These are phyloP conservation scores for Pythium oligandrum DNA, from an alignment of 352 stramenopile genomes.

Conservation along the genomic window DNA sequence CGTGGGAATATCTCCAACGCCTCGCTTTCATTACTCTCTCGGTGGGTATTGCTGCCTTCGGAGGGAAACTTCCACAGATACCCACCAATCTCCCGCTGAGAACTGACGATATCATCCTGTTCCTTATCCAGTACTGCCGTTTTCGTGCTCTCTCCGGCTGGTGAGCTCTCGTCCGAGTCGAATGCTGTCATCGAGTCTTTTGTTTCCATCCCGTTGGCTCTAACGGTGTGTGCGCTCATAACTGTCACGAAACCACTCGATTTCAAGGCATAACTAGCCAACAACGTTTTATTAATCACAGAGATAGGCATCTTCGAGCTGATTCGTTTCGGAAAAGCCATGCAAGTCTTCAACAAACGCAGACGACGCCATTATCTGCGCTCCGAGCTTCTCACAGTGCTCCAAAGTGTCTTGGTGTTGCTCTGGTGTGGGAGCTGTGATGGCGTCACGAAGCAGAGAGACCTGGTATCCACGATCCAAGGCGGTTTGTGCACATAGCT, in stretches of 20 bases:
- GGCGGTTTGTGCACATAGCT: constrained; percentile 75
- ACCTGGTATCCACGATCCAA: constrained; percentile 87
- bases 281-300: too few relatives aligned
- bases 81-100: constrained; percentile 15
- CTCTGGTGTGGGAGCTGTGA: constrained; percentile 17
- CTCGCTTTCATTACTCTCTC: neutral
- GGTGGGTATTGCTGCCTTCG: constrained; percentile 40
- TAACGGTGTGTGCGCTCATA: too few relatives aligned
- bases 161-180: too few relatives aligned
- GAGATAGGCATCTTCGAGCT: too few relatives aligned
- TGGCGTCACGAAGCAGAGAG: constrained; percentile 76
- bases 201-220: too few relatives aligned
- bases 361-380: constrained; percentile 8
- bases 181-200: too few relatives aligned
- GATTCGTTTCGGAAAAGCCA: constrained; percentile 3
- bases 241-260: too few relatives aligned
- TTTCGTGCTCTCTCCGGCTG: too few relatives aligned
- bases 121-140: constrained; percentile 1
- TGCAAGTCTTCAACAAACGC: constrained; percentile 19
- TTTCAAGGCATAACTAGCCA: too few relatives aligned
- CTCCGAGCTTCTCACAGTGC: constrained; percentile 17
- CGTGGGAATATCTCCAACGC: constrained; percentile 6
- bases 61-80: constrained; percentile 69
- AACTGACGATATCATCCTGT: constrained; percentile 2
- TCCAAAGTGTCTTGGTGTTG: constrained; percentile 15